Base-by-base conservation (phyloP, 2,329 filamentous ascomycete species). In the Exophiala phaeomuriformis region DNA sequence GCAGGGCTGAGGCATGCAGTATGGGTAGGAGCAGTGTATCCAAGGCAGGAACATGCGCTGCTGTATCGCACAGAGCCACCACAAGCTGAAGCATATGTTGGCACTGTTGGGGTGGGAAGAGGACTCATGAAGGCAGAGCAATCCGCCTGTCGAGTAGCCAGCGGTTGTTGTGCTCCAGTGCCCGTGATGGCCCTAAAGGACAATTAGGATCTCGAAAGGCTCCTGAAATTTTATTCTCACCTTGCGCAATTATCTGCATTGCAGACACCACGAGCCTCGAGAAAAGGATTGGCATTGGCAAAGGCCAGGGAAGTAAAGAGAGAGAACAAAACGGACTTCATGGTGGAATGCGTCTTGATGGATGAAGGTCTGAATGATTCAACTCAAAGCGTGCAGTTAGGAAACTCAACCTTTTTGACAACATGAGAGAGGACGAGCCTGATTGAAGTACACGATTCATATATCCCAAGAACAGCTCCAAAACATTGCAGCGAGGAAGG, bases 81-180 rank as follows among this genome's bases (percentile, higher is more conserved):
- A 42, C 53, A 56, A 29, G 53, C 46, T 7, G 53, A 56, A 36
- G 49, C 53, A n/a, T 56, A 56, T 10, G 46, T 9, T 49, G 53
- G 53, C 6, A 56, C 46, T 3, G 53, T 52, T 2, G 53, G 53
- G 27, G 49, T 47, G 33, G 49, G 49, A 9, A 27, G 8, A 19
- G 45, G 49, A 12, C 41, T 52, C 37, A 49, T 40, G 49, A 56
- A 56, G 6, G 53, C 53, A 19, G 53, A 52, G 41, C 49, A 56
- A 29, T 56, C 53, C 28, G 53, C 49, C 28, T 56, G 45, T 12
- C 53, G 53, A 37, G 49, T 49, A 5, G 49, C 53, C 31, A 56
- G 47, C n/a, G 53, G 35, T 29, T 40, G 49, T 27, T 41, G 29
- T 46, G 41, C 53, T 31, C 28, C 44, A 33, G 36, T 49, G n/a